Conservation (phyloP, 495 filamentous ascomycete genomes). For the Aspergillus hancockii region DNA sequence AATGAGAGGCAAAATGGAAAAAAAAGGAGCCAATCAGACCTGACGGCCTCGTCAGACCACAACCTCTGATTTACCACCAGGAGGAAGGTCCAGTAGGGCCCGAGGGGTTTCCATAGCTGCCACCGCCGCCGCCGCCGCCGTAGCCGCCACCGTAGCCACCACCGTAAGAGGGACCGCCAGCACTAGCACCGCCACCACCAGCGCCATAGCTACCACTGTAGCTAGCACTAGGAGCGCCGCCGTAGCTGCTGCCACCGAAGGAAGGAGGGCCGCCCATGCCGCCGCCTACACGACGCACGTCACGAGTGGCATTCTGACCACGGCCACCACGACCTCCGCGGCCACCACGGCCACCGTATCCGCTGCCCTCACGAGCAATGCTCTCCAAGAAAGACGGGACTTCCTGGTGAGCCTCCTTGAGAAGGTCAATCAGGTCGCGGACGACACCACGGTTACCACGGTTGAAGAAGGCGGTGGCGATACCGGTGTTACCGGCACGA, state of each 20-base stretch:
- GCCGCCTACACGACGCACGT: constrained; percentile 71
- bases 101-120: constrained; percentile 81
- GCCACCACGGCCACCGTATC: constrained; percentile 70
- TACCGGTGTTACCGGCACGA: constrained; percentile 98
- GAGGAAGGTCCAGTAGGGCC: constrained; percentile 79
- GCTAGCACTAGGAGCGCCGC: constrained; percentile 41
- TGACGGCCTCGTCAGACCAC: constrained; percentile 51
- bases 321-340: constrained; percentile 71
- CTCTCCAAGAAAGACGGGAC: constrained; percentile 91
- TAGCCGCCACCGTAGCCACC: constrained; percentile 55
- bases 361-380: constrained; percentile 90
- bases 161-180: constrained; percentile 21
- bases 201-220: constrained; percentile 44
- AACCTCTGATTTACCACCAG: constrained; percentile 81
- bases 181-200: constrained; percentile 48
- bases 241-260: constrained; percentile 51
- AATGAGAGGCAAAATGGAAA: constrained; percentile 40
- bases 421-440: constrained; percentile 87
- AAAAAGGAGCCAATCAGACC: constrained; percentile 47
- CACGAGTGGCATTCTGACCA: constrained; percentile 70
- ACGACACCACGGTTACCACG: constrained; percentile 97
- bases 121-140: constrained; percentile 40
- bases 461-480: constrained; percentile 99
- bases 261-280: constrained; percentile 40
- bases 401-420: constrained; percentile 98